phyloP scores from a whole-genome alignment of 2,329 filamentous ascomycete genomes.

The Aaosphaeria pasadenensis region DNA sequence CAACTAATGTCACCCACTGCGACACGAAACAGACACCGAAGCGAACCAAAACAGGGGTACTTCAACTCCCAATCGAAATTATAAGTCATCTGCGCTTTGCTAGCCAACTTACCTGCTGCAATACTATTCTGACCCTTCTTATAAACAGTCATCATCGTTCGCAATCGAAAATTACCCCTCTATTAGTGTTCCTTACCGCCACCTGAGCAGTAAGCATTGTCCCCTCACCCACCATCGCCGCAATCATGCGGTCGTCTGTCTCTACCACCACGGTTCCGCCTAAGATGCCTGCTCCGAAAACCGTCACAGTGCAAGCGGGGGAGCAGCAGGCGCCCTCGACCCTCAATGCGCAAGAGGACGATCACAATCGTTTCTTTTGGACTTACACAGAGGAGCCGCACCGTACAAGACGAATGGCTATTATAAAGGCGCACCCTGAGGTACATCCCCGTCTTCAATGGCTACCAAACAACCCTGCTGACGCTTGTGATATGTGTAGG shows the following conservation, averaged over 20 bases:
- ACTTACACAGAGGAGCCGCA: conserved; percentile 98
- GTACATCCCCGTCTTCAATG: conserved; percentile 42
- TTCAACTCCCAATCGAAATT: too few species aligned
- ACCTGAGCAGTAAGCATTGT: neutral
- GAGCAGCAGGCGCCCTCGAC: conserved; percentile 1
- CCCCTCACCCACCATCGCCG: neutral
- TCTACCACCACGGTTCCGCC: conserved; percentile 29
- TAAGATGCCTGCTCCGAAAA: conserved; percentile 18
- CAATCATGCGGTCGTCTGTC: conserved; percentile 36
- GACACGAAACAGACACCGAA: too few species aligned
- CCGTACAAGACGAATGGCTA: conserved; percentile 81
- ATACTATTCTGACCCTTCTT: too few species aligned
- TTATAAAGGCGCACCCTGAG: conserved; percentile 98
- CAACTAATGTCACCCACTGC: too few species aligned
- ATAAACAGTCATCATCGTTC: too few species aligned
- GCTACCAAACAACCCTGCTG: neutral
- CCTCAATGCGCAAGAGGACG: conserved; percentile 9
- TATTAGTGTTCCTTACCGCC: too few species aligned
- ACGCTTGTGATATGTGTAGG: conserved; percentile 47
- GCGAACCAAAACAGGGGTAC: too few species aligned
- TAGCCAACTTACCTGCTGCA: too few species aligned
- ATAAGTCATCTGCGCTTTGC: too few species aligned
- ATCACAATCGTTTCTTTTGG: conserved; percentile 80
- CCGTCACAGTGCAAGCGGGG: conserved; percentile 19
- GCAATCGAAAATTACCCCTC: too few species aligned